Percentiles rank a stretch among this genome's conserved stretches.
These are phyloP conservation scores for Mycena metata DNA, from an alignment of 768 basidiomycete species.

Conservation along the genomic window DNA sequence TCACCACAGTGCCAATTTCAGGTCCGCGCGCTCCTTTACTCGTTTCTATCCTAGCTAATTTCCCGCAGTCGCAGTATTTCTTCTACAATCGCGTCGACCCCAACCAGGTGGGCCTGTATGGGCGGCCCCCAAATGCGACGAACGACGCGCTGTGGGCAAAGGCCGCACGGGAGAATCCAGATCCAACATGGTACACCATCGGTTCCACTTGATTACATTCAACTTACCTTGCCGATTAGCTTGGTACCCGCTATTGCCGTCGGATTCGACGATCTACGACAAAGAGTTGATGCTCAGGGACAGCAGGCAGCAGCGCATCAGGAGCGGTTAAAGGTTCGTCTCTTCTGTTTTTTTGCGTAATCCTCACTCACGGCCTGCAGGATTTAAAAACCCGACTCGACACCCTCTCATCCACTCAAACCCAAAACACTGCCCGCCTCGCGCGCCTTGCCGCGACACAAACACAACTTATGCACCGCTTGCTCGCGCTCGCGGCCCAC, in stretches of 20 bases:
- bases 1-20: slow-evolving; percentile 85
- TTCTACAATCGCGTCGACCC: slow-evolving; percentile 91
- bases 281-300: slow-evolving; percentile 82
- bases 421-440: slow-evolving; percentile 75
- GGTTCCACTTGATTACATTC: background rate
- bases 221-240: slow-evolving; percentile 1
- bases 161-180: slow-evolving; percentile 85
- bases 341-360: background rate
- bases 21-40: slow-evolving; percentile 56
- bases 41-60: background rate
- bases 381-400: slow-evolving; percentile 78
- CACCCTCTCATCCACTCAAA: slow-evolving; percentile 71
- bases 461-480: slow-evolving; percentile 77
- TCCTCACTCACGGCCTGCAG: slow-evolving; percentile 44
- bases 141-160: slow-evolving; percentile 85
- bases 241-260: slow-evolving; percentile 63
- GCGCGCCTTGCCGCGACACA: slow-evolving; percentile 73
- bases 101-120: slow-evolving; percentile 72
- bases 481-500: slow-evolving; percentile 79
- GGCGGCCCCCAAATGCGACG: slow-evolving; percentile 77
- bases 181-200: slow-evolving; percentile 72
- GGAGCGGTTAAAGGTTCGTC: slow-evolving; percentile 69
- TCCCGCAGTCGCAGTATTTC: slow-evolving; percentile 65
- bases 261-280: slow-evolving; percentile 86
- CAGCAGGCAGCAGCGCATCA: slow-evolving; percentile 75